Evolutionary conservation across 768 basidiomycete genomes (phyloP), one percentile per base, ranked within the genome.

Genomic region (Serendipita vermifera): DNA sequence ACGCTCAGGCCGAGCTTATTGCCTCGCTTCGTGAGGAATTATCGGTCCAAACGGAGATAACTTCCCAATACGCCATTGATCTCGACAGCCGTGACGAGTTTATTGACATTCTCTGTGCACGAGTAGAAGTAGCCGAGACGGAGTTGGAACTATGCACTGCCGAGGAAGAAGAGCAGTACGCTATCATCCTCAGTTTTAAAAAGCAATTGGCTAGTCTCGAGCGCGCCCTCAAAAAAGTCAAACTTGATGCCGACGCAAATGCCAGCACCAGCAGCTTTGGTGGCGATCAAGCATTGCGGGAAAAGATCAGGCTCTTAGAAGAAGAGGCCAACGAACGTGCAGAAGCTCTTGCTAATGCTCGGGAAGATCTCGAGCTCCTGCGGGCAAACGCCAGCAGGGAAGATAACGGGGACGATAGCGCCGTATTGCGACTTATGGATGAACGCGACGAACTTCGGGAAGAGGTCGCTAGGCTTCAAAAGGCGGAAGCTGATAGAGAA

Each of bases 161-260:
- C 14, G 85, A 87, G 58, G 79, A 77, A n/a, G 70, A 71, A 26
- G 79, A 80, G 64, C 77, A 82, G 54, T 76, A 74, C 64, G 69
- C 58, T 14, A 70, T 76, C 0, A 65, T 85, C 32, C 71, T 76
- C 35, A 70, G 69, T 15, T 87, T 85, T 82, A 84, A 81, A 71
- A 85, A 84, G 71, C 85, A 85, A 60, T 82, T 87, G 2, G 72
- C 73, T 55, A 85, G 87, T 60, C 70, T 90, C 43, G 85, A 89
- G 69, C 76, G 72, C 59, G 72, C 78, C 58, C 81, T 82, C 41
- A 7, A 26, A 5, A 32, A 33, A 22, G 13, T 57, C 17, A 33
- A 57, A 43, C 22, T 29, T n/a, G n/a, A n/a, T n/a, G n/a, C n/a
- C n/a, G n/a, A n/a, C n/a, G 56, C 31, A 15, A 27, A 48, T n/a